Evolutionary conservation across 2,329 filamentous ascomycete species (phyloP).

Genomic region (Arthrobotrys iridis): DNA sequence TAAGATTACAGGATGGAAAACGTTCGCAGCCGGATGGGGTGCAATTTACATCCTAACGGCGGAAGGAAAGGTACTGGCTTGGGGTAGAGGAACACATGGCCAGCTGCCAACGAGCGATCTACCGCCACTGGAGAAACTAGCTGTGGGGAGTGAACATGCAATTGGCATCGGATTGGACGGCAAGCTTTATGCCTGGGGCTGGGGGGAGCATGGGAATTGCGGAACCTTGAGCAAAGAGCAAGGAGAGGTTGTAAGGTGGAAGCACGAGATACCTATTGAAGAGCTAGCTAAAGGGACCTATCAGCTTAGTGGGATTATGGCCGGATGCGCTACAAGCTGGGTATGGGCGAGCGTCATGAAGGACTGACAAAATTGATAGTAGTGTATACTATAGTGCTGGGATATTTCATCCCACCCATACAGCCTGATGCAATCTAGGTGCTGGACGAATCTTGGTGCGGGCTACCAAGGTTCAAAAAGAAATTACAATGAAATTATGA

Average conservation of each 20-base stretch:
- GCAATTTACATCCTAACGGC: constrained; percentile 75
- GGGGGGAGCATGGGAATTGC: constrained; percentile 98
- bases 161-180: constrained; percentile 71
- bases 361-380: background rate
- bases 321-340: constrained; percentile 93
- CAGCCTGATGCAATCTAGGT: too few species aligned
- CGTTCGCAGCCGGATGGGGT: constrained; percentile 80
- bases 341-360: constrained; percentile 63
- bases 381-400: too few species aligned
- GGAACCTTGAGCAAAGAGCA: constrained; percentile 71
- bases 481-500: too few species aligned
- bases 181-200: constrained; percentile 81
- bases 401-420: too few species aligned
- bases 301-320: constrained; percentile 72
- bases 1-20: constrained; percentile 4
- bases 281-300: constrained; percentile 66
- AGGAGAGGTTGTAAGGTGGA: constrained; percentile 72
- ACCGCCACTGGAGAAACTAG: constrained; percentile 71
- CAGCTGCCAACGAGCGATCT: constrained; percentile 75
- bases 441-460: constrained; percentile 82
- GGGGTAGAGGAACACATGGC: constrained; percentile 87
- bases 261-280: constrained; percentile 73
- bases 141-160: constrained; percentile 89
- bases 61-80: constrained; percentile 72
- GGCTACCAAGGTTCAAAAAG: constrained; percentile 3